Base-by-base conservation (phyloP, 108 stramenopile genomes). In the Nitzschia sp. region DNA sequence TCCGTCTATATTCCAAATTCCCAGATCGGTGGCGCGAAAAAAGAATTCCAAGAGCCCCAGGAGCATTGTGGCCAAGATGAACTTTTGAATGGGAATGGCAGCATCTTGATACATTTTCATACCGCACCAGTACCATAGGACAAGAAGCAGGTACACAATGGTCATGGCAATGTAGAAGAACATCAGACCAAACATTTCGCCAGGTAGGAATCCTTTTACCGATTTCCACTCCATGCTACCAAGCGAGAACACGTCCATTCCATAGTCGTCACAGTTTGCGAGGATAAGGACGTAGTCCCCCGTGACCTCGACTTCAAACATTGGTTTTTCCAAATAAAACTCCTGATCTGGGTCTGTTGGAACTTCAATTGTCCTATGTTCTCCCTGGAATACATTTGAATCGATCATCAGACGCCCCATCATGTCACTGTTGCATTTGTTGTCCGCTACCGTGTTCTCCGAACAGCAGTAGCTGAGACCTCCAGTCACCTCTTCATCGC, bases 101-200 rank as follows among this genome's bases (percentile, higher is more conserved):
- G 76, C 61, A 36, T 91, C 90, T 32, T 80, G 62, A 68, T 85
- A 69, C 13, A 68, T 56, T 30, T 53, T 73, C 80, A 87, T 88
- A 33, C 69, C 86, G 53, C 67, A 60, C 5, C 52, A 66, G 58
- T 91, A 91, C 71, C 75, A 88, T 3, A 72, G 25, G 27, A 80
- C 53, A n/a, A 88, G 55, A 4, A 83, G 33, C 1, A 76, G 50
- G 53, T 88, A 88, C 25, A 58, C 53, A 4, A 63, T 53, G 9
- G 80, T 68, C 41, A 87, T 16, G 1, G 63, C 65, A 5, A 63
- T 59, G 68, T 80, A 85, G 68, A 86, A 91, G 63, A 85, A 74
- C 90, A 88, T 88, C 29, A 88, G 81, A n/a, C 81, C 87, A 64
- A 85, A 88, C 50, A 91, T 65, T 57, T 91, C 84, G 15, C 87